Evolutionary conservation across 108 stramenopile species (phyloP).

Genomic region (Phaeodactylum tricornutum): DNA sequence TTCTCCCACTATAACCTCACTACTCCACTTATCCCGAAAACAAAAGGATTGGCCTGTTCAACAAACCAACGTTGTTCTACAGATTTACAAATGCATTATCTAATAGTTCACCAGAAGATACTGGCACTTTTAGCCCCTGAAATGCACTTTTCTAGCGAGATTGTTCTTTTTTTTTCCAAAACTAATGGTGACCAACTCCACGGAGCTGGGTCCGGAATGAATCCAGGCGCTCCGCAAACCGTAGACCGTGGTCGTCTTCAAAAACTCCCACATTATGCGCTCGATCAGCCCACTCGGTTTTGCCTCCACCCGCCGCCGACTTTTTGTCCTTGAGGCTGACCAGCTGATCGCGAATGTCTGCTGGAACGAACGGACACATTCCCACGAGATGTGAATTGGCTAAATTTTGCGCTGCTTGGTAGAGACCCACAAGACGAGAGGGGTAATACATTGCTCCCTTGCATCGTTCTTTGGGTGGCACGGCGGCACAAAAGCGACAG

Average conservation of each 20-base stretch:
- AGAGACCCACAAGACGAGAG: constrained; percentile 5
- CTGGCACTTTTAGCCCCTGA: no score
- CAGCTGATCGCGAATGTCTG: constrained; percentile 23
- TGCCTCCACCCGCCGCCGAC: constrained; percentile 53
- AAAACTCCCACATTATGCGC: constrained; percentile 19
- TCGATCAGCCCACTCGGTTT: constrained; percentile 66
- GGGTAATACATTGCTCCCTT: constrained; percentile 9
- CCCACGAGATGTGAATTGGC: constrained; percentile 20
- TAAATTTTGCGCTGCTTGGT: constrained; percentile 45
- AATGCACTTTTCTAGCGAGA: no score
- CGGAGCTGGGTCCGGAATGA: no score
- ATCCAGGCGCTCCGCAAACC: neutral
- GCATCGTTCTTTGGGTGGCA: constrained; percentile 15
- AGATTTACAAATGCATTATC: no score
- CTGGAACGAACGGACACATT: constrained; percentile 19
- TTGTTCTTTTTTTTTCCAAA: no score
- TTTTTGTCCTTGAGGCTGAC: constrained; percentile 26
- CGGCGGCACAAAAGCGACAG: constrained; percentile 30
- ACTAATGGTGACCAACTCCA: no score
- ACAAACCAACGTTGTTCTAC: no score
- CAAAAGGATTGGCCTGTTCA: no score
- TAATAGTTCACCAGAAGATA: no score
- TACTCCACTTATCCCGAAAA: no score
- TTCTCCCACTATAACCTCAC: no score
- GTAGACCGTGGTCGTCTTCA: constrained; percentile 15